phyloP scores from a whole-genome alignment of 129 eudicot species.

The Escallonia rubra region DNA sequence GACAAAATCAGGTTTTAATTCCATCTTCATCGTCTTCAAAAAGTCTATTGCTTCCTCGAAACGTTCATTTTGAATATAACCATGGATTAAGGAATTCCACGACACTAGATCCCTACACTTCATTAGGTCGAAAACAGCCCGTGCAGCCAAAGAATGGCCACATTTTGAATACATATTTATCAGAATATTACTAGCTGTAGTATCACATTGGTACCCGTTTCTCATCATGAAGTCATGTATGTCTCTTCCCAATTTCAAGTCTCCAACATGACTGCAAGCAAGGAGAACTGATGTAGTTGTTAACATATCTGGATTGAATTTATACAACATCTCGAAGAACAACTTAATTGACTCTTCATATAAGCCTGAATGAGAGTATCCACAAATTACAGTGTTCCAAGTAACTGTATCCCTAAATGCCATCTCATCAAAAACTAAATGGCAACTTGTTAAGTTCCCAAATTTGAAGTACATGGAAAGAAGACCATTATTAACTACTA shows the following conservation, averaged over 20 bases:
- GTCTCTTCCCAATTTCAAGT: constrained; percentile 39
- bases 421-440: constrained; percentile 37
- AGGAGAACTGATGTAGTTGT: constrained; percentile 51
- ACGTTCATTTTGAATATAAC: constrained; percentile 27
- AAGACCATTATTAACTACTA: constrained; percentile 45
- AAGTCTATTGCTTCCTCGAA: constrained; percentile 42
- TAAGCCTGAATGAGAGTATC: constrained; percentile 40
- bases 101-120: constrained; percentile 42
- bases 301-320: constrained; percentile 49
- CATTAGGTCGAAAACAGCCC: constrained; percentile 43
- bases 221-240: constrained; percentile 49
- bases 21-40: constrained; percentile 41
- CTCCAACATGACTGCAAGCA: constrained; percentile 46
- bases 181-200: constrained; percentile 37
- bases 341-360: constrained; percentile 46
- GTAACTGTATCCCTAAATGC: constrained; percentile 45
- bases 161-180: constrained; percentile 66
- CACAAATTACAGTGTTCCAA: constrained; percentile 62
- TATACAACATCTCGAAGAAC: constrained; percentile 48
- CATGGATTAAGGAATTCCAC: constrained; percentile 52
- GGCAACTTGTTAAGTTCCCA: constrained; percentile 24
- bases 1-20: constrained; percentile 45
- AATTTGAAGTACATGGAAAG: constrained; percentile 70
- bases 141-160: constrained; percentile 31
- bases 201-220: constrained; percentile 40